Evolutionary conservation across 257 asterid species (phyloP), one percentile per base, ranked within the genome.

Genomic region (Thymus mandschuricus): DNA sequence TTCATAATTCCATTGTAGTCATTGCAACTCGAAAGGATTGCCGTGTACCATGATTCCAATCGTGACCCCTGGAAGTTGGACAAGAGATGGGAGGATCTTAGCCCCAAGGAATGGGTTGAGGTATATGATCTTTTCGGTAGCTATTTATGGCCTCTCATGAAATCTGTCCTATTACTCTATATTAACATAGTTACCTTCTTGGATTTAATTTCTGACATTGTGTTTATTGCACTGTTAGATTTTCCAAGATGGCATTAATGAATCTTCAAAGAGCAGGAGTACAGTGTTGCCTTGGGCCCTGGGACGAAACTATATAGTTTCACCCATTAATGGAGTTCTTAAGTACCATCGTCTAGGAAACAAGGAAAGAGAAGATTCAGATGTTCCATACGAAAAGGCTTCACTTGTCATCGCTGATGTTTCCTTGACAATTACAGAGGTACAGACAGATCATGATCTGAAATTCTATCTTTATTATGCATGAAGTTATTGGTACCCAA

Each of bases 1-100:
- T 76, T 58, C 34, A 1, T 66, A 49, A 67, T 70, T 66, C 62
- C 71, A 28, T 82, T 84, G 56, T 79, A 95, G 99, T 92, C 96
- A 64, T 72, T 95, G 88, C 95, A 89, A 79, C 99, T 95, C 78
- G 93, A 95, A 86, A 86, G 99, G 91, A 97, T 95, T 79, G 97
- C 99, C 38, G 73, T 89, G 83, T 95, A 95, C 86, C 99, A 95
- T 78, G 97, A 95, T 86, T 82, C 95, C 51, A 80, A 92, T 78
- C 82, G 89, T 65, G 95, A 83, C 74, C 96, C 95, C 46, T 95
- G 98, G 99, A 85, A 81, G 81, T 77, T 92, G 79, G 92, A 87
- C 76, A 92, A 95, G 84, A 84, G 80, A 76, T 95, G 98, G 99
- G 99, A 95, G 85, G 96, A 92, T 80, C 93, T 95, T 78, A 82